Conservation (phyloP, 192 early-diverging fungal species). For the Pilaira anomala region DNA sequence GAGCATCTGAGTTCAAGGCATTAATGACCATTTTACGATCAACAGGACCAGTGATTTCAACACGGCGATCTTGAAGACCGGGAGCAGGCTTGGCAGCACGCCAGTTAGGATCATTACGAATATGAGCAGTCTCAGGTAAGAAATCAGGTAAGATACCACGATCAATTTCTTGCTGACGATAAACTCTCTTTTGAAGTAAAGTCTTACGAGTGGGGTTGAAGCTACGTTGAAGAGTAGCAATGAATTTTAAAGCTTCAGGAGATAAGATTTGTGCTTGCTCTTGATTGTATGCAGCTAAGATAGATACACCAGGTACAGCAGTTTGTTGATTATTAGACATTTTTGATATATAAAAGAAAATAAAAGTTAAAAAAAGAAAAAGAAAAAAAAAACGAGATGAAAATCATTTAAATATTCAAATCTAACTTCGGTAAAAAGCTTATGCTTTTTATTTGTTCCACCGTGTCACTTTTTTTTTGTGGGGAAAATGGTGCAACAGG, state of each 20-base stretch:
- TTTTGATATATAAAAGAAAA: too few species aligned
- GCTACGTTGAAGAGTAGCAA: slow-evolving; percentile 84
- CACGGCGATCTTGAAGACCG: slow-evolving; percentile 82
- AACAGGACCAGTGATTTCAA: slow-evolving; percentile 96
- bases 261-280: slow-evolving; percentile 73
- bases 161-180: slow-evolving; percentile 77
- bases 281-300: slow-evolving; percentile 61
- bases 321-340: too few species aligned
- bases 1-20: slow-evolving; percentile 89
- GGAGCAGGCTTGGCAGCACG: slow-evolving; percentile 83
- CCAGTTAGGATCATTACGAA: slow-evolving; percentile 88
- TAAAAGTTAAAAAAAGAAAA: too few species aligned
- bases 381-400: too few species aligned
- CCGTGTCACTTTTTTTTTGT: too few species aligned
- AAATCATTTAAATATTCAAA: too few species aligned
- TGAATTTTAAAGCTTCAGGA: slow-evolving; percentile 75
- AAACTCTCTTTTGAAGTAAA: slow-evolving; percentile 75
- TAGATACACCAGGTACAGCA: slow-evolving; percentile 62
- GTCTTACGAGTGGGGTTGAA: slow-evolving; percentile 88
- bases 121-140: slow-evolving; percentile 82
- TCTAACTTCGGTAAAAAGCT: too few species aligned
- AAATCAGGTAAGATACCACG: slow-evolving; percentile 80
- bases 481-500: too few species aligned
- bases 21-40: slow-evolving; percentile 99
- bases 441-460: too few species aligned